Base-by-base conservation (phyloP, 345 rosid genomes). In the Excoecaria agallocha region DNA sequence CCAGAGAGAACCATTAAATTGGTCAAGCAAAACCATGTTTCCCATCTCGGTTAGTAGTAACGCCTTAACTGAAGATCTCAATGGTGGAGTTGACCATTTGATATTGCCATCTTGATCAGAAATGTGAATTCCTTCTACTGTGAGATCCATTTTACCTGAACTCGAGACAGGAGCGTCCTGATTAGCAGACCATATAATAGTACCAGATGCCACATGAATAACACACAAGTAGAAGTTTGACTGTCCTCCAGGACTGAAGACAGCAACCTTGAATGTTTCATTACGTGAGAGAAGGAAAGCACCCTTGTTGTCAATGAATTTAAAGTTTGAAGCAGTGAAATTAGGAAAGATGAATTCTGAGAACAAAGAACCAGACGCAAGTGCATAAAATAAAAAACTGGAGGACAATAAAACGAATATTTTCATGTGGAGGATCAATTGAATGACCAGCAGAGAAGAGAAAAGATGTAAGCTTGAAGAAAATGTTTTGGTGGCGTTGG, bases 151-250 rank as follows among this genome's bases (percentile, higher is more conserved):
- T 46, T 68, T 51, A 12, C 96, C 94, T 0, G 93, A 84, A 49
- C 55, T 77, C 0, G 96, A 86, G 82, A 94, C 76, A 2, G 98
- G 91, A 15, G 64, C 72, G 73, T 87, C 85, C n/a, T 88, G 89
- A 79, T 89, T 90, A 25, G 97, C 94, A 12, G 98, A 84, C 98
- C 98, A 94, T 78, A 92, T 85, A 70, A 90, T 83, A 51, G 76
- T 62, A 74, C 73, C 80, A 77, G 97, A 90, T 2, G 60, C 83
- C 15, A 78, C 89, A n/a, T 91, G 97, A 76, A 89, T 66, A 73
- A 93, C 80, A 60, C 90, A 90, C 54, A 93, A 83, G 88, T 90
- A 93, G 77, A 84, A 93, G 74, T 62, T 73, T 63, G 80, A 46
- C 54, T 75, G 83, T 52, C 71, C 73, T 66, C 51, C 79, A 7